Evolutionary conservation across 2,329 filamentous ascomycete species (phyloP).

Genomic region (Penicillium corylophilum): DNA sequence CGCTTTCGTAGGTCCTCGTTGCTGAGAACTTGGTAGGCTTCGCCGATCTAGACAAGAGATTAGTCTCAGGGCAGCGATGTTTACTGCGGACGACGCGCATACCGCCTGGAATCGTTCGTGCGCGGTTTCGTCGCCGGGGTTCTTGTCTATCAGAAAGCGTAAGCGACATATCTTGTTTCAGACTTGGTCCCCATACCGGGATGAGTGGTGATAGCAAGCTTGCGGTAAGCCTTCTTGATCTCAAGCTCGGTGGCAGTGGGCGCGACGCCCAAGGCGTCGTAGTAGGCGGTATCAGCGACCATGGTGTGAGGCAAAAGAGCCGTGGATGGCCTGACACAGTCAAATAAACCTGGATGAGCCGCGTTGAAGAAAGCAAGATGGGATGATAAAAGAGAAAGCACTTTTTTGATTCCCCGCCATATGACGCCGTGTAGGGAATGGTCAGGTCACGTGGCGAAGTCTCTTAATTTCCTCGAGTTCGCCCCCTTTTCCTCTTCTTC

Average conservation of each 20-base stretch:
- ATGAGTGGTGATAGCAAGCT: constrained; percentile 89
- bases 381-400: background rate
- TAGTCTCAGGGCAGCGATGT: constrained; percentile 3
- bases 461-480: constrained; percentile 1
- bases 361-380: background rate
- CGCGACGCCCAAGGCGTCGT: constrained; percentile 80
- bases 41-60: constrained; percentile 55
- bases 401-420: background rate
- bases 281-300: constrained; percentile 87
- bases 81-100: constrained; percentile 23
- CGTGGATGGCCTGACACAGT: background rate
- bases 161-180: background rate
- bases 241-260: constrained; percentile 84
- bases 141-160: constrained; percentile 70
- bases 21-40: constrained; percentile 76
- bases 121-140: constrained; percentile 90
- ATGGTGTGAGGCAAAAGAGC: constrained; percentile 47
- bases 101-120: constrained; percentile 93
- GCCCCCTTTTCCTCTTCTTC: constrained; percentile 13
- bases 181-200: constrained; percentile 58
- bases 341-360: background rate
- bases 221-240: constrained; percentile 96
- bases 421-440: background rate
- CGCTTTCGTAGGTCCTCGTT: constrained; percentile 81
- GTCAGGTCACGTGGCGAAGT: constrained; percentile 1